Evolutionary conservation across 208 protist species (phyloP), one percentile per base, ranked within the genome.

Genomic region (Crithidia sp.): DNA sequence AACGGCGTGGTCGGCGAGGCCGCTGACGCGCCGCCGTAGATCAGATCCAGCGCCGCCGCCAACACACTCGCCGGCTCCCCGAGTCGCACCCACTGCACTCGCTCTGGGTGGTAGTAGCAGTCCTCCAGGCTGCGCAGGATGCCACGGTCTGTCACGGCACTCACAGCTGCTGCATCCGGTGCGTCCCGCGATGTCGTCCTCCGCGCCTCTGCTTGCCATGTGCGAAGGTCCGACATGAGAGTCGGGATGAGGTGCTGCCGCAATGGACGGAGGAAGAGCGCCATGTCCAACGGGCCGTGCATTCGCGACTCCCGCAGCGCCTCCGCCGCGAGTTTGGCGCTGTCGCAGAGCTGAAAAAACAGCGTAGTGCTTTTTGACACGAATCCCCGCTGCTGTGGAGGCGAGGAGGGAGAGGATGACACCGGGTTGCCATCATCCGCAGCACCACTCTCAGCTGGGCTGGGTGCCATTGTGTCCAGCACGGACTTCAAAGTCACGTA

Each of bases 31-130:
- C 16, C 53, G 13, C 47, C 19, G 59, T 76, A 72, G 49, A 71
- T 7, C 43, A 71, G 66, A 39, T 77, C 61, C 58, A 93, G 59
- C 17, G 84, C 83, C 60, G 64, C 56, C 7, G 79, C 71, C 0
- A 93, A 67, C 39, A 91, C 36, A 54, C 79, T 88, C 12, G 83
- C 73, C 7, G 88, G 88, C 65, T 93, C 88, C 43, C 76, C 74
- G 43, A 85, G 60, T 39, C 85, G 83, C 52, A 93, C 19, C 60
- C 74, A 79, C 68, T 79, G 74, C 14, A 54, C 12, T 4, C 62
- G 60, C 5, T 74, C 61, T 14, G 61, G 55, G 67, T 79, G 74
- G 36, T 53, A 79, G 40, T 74, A 56, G 43, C 74, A 79, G 12
- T 66, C 67, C 19, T 79, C 74, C 16, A 74, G 17, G 19, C 37